Conservation (phyloP, 169 alveolate species). For the Hammondia hammondi region DNA sequence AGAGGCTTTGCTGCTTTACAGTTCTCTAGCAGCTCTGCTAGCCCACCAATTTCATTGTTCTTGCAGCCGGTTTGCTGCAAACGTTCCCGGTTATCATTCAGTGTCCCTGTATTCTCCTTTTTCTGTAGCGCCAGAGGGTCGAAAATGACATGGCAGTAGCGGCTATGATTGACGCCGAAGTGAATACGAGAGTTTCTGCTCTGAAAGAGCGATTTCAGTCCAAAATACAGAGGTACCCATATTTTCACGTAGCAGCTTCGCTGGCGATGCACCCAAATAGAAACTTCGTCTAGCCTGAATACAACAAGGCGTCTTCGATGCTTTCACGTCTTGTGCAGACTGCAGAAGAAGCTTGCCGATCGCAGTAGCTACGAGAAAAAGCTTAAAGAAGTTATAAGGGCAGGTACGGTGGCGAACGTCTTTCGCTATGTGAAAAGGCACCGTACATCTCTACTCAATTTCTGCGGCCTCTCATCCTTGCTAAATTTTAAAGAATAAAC, state of each 20-base stretch:
- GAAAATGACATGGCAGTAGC: neutral
- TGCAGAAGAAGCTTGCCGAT: neutral
- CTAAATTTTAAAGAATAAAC: no score
- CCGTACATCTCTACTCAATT: no score
- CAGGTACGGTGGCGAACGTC: neutral
- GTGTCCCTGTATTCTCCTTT: no score
- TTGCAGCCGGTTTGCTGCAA: no score
- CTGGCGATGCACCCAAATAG: neutral
- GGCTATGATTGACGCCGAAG: neutral
- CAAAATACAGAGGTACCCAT: neutral
- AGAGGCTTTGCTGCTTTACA: no score
- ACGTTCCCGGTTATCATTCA: no score
- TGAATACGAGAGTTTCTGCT: neutral
- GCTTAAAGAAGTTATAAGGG: neutral
- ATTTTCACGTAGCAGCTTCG: neutral
- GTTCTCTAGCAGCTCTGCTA: no score
- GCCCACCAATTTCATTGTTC: no score
- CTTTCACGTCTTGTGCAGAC: neutral
- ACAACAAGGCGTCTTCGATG: neutral
- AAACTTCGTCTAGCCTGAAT: no score
- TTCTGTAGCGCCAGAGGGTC: neutral
- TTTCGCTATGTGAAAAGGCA: no score
- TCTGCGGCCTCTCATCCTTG: no score
- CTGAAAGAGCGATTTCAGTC: neutral
- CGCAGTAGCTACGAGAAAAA: neutral